A percentile compares a stretch with the other conserved stretches of the same genome.
Evolutionary conservation across 2,329 filamentous ascomycete genomes (phyloP).

Genomic region (Tricladium varicosporioides): DNA sequence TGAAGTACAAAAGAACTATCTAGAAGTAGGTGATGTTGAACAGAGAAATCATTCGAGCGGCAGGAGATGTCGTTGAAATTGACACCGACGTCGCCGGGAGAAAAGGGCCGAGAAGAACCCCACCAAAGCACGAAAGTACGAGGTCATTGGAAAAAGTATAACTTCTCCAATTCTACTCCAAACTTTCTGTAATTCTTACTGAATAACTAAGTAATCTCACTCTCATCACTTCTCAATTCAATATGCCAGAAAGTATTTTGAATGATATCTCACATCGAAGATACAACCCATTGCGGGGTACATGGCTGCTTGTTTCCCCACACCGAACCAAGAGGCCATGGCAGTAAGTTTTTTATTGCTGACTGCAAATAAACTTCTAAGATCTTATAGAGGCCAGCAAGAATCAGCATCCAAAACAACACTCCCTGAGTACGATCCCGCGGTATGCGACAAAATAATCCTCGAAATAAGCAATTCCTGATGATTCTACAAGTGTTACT

Average conservation of each 20-base stretch:
- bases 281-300: slow-evolving; percentile 87
- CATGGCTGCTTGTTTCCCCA: slow-evolving; percentile 91
- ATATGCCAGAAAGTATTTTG: slow-evolving; percentile 73
- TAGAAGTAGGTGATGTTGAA: no score
- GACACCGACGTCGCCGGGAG: background rate
- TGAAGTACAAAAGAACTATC: no score
- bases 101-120: background rate
- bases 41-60: background rate
- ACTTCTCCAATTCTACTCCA: background rate
- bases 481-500: slow-evolving; percentile 68
- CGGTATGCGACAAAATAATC: slow-evolving; percentile 41
- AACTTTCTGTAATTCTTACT: background rate
- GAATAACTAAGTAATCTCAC: background rate
- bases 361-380: slow-evolving; percentile 8
- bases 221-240: background rate
- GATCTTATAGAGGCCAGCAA: slow-evolving; percentile 66
- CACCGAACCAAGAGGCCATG: slow-evolving; percentile 96
- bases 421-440: slow-evolving; percentile 78
- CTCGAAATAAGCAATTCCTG: slow-evolving; percentile 7
- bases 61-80: background rate
- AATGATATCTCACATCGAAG: slow-evolving; percentile 96
- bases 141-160: background rate
- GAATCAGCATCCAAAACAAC: slow-evolving; percentile 66
- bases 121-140: background rate
- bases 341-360: slow-evolving; percentile 64